Percentiles rank a stretch among this genome's conserved stretches.
These are phyloP conservation scores for Rhynchospora breviuscula DNA, from an alignment of 176 grass and related monocot genomes.

Conservation along the genomic window DNA sequence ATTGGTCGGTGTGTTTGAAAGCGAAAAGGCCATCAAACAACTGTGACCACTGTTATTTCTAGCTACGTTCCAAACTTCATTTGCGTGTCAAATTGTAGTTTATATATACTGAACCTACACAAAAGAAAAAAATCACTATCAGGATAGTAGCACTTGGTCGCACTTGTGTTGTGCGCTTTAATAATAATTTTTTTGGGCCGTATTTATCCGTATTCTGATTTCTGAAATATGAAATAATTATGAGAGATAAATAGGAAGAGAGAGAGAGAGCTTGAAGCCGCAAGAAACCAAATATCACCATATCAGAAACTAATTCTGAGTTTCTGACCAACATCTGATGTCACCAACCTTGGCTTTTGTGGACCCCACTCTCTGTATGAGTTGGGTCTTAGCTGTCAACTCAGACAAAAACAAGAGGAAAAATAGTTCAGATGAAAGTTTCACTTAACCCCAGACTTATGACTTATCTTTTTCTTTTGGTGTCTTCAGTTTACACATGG, in stretches of 20 bases:
- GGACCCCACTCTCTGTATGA: neutral
- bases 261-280: neutral
- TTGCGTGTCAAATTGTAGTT: neutral
- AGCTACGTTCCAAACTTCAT: constrained; percentile 8
- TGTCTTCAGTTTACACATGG: neutral
- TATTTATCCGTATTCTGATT: neutral
- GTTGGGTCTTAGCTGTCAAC: constrained; percentile 28
- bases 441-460: neutral
- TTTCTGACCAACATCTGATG: constrained; percentile 20
- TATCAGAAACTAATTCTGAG: neutral
- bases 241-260: neutral
- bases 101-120: neutral
- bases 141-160: neutral
- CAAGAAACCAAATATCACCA: neutral
- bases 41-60: neutral
- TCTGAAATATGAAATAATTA: neutral
- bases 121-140: constrained; percentile 1
- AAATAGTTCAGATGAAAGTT: constrained; percentile 10
- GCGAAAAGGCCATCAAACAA: constrained; percentile 10
- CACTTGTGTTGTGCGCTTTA: too few relatives aligned
- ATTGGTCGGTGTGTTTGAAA: neutral
- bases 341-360: constrained; percentile 13
- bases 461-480: neutral
- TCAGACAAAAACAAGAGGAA: neutral
- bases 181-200: too few relatives aligned